These are phyloP conservation scores for Apostasia ramifera DNA, from an alignment of 106 monocot species.

Conservation along the genomic window DNA sequence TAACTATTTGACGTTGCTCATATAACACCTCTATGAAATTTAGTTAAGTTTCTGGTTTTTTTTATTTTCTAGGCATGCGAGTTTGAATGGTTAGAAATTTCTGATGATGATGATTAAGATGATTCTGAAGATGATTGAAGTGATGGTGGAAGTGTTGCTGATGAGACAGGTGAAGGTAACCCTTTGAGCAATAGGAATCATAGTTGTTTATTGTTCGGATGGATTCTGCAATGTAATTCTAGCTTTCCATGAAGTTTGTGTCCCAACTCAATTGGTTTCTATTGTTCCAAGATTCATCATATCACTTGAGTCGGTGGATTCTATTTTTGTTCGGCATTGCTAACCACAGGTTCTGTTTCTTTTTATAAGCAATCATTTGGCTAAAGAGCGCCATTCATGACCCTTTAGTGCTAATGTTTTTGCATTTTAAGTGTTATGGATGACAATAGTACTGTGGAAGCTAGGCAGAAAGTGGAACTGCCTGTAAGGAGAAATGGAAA, in stretches of 20 bases:
- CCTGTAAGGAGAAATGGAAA: constrained; percentile 19
- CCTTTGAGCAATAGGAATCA: no score
- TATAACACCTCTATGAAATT: no score
- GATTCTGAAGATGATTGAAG: no score
- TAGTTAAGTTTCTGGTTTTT: no score
- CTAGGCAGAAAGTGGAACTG: constrained; percentile 32
- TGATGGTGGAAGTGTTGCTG: no score
- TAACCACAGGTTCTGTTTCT: constrained; percentile 48
- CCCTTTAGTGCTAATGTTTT: not conserved
- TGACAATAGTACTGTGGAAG: constrained; percentile 28
- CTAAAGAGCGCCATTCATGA: not conserved
- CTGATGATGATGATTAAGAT: no score
- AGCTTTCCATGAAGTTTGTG: constrained; percentile 6
- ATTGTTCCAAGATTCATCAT: constrained; percentile 70
- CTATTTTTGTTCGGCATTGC: constrained; percentile 58
- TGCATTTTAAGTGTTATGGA: constrained; percentile 27
- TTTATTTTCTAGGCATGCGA: no score
- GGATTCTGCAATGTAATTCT: no score
- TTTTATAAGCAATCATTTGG: constrained; percentile 1
- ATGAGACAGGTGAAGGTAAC: no score
- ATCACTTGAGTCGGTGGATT: constrained; percentile 54
- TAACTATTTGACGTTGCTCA: no score
- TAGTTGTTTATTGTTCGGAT: no score
- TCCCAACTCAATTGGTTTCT: constrained; percentile 47
- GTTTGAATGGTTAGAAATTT: no score